Evolutionary conservation across 768 basidiomycete species (phyloP).

Genomic region (Hortiboletus flavorubellus): DNA sequence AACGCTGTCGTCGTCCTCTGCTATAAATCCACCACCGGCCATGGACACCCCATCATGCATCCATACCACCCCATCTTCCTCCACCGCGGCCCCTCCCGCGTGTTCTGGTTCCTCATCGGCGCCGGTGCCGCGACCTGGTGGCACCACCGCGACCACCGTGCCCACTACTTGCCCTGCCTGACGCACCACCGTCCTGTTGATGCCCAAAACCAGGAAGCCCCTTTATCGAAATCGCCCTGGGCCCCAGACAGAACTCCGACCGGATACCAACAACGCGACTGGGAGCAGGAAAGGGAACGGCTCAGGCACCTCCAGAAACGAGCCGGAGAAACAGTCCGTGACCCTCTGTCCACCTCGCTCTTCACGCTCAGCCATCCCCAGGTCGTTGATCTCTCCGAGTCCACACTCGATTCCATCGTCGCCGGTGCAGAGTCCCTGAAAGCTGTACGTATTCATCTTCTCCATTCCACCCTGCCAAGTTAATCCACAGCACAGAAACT

Average conservation of each 20-base stretch:
- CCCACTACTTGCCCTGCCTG: slow-evolving; percentile 30
- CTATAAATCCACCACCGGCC: slow-evolving; percentile 14
- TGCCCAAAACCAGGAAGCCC: slow-evolving; percentile 2
- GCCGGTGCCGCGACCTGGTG: slow-evolving; percentile 40
- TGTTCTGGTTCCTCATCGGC: slow-evolving; percentile 69
- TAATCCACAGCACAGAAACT: slow-evolving; percentile 31
- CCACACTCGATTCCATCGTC: slow-evolving; percentile 60
- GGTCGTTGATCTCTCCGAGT: slow-evolving; percentile 66
- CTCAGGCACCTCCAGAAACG: slow-evolving; percentile 44
- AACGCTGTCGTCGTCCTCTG: slow-evolving; percentile 19
- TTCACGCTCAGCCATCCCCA: background rate
- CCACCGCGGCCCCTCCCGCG: slow-evolving; percentile 48
- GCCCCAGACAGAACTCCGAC: slow-evolving; percentile 10
- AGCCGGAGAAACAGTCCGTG: slow-evolving; percentile 48
- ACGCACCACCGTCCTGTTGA: slow-evolving; percentile 22
- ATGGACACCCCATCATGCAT: slow-evolving; percentile 20
- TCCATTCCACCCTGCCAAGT: background rate
- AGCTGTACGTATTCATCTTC: slow-evolving; percentile 39
- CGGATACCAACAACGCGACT: slow-evolving; percentile 30
- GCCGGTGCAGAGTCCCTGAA: slow-evolving; percentile 56
- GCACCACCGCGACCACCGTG: slow-evolving; percentile 40
- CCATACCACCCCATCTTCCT: slow-evolving; percentile 18
- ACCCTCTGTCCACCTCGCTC: background rate
- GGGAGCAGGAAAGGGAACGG: slow-evolving; percentile 49
- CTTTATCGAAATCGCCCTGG: background rate